These are phyloP conservation scores for Phaffia australis DNA, from an alignment of 768 basidiomycete species.

Conservation along the genomic window DNA sequence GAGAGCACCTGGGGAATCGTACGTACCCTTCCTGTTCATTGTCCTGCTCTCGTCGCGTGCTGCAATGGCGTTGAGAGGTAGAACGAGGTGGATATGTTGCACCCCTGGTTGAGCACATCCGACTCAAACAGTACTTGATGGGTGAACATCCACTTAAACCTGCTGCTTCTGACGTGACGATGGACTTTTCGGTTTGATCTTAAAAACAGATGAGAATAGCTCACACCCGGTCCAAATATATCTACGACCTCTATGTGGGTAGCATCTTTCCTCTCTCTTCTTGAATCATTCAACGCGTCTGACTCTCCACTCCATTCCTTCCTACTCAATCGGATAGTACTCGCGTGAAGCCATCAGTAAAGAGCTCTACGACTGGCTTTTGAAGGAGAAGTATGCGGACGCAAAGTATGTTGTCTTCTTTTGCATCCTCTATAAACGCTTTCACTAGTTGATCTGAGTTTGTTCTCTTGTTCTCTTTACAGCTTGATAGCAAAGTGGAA, in stretches of 20 bases:
- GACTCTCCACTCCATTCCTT: no score
- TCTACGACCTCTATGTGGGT: conserved; percentile 81
- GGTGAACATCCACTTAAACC: conserved; percentile 43
- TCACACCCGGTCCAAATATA: conserved; percentile 88
- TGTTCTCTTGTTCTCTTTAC: neutral
- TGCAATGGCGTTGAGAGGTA: neutral
- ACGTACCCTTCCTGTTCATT: conserved; percentile 20
- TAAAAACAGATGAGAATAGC: conserved; percentile 73
- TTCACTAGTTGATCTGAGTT: neutral
- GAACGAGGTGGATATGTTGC: neutral
- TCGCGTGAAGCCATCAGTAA: conserved; percentile 89
- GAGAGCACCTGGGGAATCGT: conserved; percentile 37
- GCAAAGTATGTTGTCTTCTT: conserved; percentile 57
- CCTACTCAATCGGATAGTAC: conserved; percentile 45
- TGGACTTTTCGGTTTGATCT: neutral
- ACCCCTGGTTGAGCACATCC: conserved; percentile 10
- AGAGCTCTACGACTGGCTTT: conserved; percentile 82
- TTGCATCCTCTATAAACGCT: neutral
- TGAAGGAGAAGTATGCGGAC: conserved; percentile 95
- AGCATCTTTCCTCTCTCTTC: no score
- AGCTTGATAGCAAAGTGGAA: conserved; percentile 99
- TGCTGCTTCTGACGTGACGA: conserved; percentile 53
- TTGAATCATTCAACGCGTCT: conserved; percentile 48
- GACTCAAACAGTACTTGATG: no score
- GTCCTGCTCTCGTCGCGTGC: neutral